These are phyloP conservation scores for Dactylellina haptotyla DNA, from an alignment of 2,329 filamentous ascomycete genomes.

Conservation along the genomic window DNA sequence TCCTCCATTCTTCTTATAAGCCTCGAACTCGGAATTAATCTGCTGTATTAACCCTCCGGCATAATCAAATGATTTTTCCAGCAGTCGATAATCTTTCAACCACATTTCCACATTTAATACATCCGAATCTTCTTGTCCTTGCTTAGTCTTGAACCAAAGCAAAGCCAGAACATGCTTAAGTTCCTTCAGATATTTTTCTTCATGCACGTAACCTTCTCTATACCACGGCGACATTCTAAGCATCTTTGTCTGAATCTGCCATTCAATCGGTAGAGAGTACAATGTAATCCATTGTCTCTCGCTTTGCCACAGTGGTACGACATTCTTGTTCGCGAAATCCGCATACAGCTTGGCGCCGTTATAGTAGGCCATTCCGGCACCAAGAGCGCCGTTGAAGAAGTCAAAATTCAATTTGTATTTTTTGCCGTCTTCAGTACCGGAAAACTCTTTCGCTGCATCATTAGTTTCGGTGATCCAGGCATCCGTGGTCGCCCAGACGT, in stretches of 20 bases:
- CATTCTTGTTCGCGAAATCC: background rate
- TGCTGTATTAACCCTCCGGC: background rate
- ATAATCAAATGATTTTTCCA: slow-evolving; percentile 10
- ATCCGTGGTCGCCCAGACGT: slow-evolving; percentile 11
- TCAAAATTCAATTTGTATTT: slow-evolving; percentile 15
- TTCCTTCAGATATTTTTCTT: slow-evolving; percentile 16
- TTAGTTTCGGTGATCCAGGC: background rate
- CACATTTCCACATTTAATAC: slow-evolving; percentile 11
- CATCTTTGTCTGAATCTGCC: slow-evolving; percentile 34
- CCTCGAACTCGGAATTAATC: slow-evolving; percentile 2
- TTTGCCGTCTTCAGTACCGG: background rate
- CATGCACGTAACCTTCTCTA: background rate
- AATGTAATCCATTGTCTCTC: slow-evolving; percentile 4
- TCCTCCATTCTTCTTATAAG: slow-evolving; percentile 18
- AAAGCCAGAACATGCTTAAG: slow-evolving; percentile 18
- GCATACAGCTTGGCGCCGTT: slow-evolving; percentile 9
- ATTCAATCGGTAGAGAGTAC: slow-evolving; percentile 21
- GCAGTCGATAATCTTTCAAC: slow-evolving; percentile 6
- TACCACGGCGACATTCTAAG: slow-evolving; percentile 27
- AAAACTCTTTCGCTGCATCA: slow-evolving; percentile 9
- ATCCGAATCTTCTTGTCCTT: slow-evolving; percentile 15
- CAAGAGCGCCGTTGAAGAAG: slow-evolving; percentile 21
- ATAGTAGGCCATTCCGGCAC: slow-evolving; percentile 24
- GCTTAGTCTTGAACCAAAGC: slow-evolving; percentile 8
- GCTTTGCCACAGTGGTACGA: slow-evolving; percentile 14